Percentiles rank a stretch among this genome's conserved stretches.
These are phyloP conservation scores for Pythium phragmitis DNA, from an alignment of 352 stramenopile genomes.

Conservation along the genomic window DNA sequence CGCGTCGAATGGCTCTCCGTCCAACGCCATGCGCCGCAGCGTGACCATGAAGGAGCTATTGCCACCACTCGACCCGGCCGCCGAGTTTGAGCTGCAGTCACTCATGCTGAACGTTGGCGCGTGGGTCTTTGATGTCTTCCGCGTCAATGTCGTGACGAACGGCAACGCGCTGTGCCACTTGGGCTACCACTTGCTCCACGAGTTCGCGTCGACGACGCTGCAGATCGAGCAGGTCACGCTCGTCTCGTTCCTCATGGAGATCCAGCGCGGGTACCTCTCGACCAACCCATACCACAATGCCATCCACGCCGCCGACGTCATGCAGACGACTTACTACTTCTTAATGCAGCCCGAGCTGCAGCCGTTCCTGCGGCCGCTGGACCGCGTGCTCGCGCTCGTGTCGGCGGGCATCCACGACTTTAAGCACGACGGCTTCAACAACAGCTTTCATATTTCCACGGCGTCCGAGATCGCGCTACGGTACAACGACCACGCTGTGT, in stretches of 20 bases:
- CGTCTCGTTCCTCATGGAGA: constrained; percentile 78
- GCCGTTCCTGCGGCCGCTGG: constrained; percentile 71
- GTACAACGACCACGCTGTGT: constrained; percentile 88
- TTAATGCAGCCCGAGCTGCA: constrained; percentile 70
- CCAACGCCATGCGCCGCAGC: constrained; percentile 26
- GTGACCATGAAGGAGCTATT: constrained; percentile 69
- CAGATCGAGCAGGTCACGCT: constrained; percentile 62
- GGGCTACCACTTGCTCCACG: constrained; percentile 74
- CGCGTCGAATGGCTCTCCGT: not conserved
- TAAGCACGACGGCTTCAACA: constrained; percentile 90
- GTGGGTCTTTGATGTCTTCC: constrained; percentile 83
- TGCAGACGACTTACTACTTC: constrained; percentile 89
- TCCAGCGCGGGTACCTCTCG: constrained; percentile 77
- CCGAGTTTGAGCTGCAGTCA: constrained; percentile 71
- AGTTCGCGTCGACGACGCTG: constrained; percentile 54
- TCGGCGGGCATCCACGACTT: constrained; percentile 88
- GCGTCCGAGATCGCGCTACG: constrained; percentile 83
- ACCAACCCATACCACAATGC: constrained; percentile 90
- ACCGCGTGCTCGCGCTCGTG: constrained; percentile 73
- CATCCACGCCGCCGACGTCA: constrained; percentile 88
- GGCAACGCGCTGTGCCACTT: constrained; percentile 77
- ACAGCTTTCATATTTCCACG: constrained; percentile 87
- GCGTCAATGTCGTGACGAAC: constrained; percentile 59
- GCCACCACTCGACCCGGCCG: constrained; percentile 50
- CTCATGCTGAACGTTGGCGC: constrained; percentile 49